A percentile compares a stretch with the other conserved stretches of the same genome.
Evolutionary conservation across 192 early-diverging fungal genomes (phyloP).

Genomic region (Mortierella claussenii): DNA sequence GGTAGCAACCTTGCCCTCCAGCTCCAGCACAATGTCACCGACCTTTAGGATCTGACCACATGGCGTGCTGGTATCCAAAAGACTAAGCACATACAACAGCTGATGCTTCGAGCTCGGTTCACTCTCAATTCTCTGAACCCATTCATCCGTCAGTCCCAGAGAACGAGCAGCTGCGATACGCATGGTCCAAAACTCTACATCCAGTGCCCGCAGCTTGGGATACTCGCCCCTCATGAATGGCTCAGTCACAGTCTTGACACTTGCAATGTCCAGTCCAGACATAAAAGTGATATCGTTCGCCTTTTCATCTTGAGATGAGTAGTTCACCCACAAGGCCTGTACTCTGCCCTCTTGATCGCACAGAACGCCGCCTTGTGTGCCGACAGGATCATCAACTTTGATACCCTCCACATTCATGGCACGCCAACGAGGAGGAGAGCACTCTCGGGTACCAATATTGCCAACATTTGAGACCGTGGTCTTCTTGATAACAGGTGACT

Average conservation of each 20-base stretch:
- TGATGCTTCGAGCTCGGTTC: slow-evolving; percentile 60
- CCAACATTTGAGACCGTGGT: slow-evolving; percentile 68
- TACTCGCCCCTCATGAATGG: slow-evolving; percentile 59
- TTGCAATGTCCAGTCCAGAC: slow-evolving; percentile 63
- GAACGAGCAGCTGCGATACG: slow-evolving; percentile 69
- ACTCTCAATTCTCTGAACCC: slow-evolving; percentile 68
- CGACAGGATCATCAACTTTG: slow-evolving; percentile 73
- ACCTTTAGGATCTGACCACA: slow-evolving; percentile 67
- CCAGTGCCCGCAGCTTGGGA: slow-evolving; percentile 64
- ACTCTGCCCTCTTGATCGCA: slow-evolving; percentile 66
- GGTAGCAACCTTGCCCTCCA: slow-evolving; percentile 72
- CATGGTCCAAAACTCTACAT: slow-evolving; percentile 71
- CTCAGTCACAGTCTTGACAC: slow-evolving; percentile 62
- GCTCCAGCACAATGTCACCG: slow-evolving; percentile 74
- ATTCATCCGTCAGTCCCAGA: slow-evolving; percentile 65
- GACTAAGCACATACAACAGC: slow-evolving; percentile 65
- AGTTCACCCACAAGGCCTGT: slow-evolving; percentile 74
- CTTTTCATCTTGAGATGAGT: slow-evolving; percentile 75
- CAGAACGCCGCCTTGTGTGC: slow-evolving; percentile 75
- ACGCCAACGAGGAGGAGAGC: slow-evolving; percentile 72
- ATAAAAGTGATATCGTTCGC: slow-evolving; percentile 73
- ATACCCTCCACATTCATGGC: slow-evolving; percentile 70
- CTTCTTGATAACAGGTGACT: slow-evolving; percentile 67
- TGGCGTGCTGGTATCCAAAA: slow-evolving; percentile 66
- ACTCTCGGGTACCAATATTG: slow-evolving; percentile 75